Conservation (phyloP, 2,329 filamentous ascomycete species). For the Penicillium italicum region DNA sequence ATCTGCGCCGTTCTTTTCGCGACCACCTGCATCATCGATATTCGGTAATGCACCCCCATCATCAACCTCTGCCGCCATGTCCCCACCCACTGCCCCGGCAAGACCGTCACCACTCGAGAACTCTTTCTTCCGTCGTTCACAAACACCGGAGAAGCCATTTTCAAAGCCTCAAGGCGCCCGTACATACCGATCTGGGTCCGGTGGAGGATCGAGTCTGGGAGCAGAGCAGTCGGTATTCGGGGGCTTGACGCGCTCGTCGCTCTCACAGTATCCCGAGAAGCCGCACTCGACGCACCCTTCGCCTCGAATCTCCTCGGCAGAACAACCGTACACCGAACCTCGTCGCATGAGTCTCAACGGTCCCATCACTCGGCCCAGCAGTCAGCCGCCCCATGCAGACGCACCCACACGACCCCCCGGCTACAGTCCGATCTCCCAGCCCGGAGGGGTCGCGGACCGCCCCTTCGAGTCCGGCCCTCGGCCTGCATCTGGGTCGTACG, state of each 20-base stretch:
- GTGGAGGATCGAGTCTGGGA: slow-evolving; percentile 27
- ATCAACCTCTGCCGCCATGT: slow-evolving; percentile 41
- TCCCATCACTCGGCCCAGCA: slow-evolving; percentile 43
- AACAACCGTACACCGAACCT: slow-evolving; percentile 32
- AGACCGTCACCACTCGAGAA: slow-evolving; percentile 56
- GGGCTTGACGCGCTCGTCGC: slow-evolving; percentile 28
- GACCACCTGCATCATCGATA: slow-evolving; percentile 38
- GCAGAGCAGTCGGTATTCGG: slow-evolving; percentile 35
- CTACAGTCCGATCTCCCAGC: slow-evolving; percentile 36
- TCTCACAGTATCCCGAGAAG: slow-evolving; percentile 38
- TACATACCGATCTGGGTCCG: slow-evolving; percentile 38
- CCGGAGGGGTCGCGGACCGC: slow-evolving; percentile 26
- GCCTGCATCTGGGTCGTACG: slow-evolving; percentile 28
- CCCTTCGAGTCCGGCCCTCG: slow-evolving; percentile 25
- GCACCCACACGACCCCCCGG: slow-evolving; percentile 30
- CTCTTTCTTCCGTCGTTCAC: slow-evolving; percentile 61
- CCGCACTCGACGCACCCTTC: slow-evolving; percentile 34
- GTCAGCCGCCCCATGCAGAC: slow-evolving; percentile 40
- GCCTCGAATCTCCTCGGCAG: slow-evolving; percentile 34
- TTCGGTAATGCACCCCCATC: slow-evolving; percentile 34
- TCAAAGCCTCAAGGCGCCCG: slow-evolving; percentile 44
- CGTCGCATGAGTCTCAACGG: slow-evolving; percentile 45
- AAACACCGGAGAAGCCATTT: slow-evolving; percentile 67
- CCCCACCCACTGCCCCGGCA: slow-evolving; percentile 39
- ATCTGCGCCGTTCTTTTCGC: slow-evolving; percentile 48